A percentile compares a stretch with the other conserved stretches of the same genome.
Conservation (phyloP, 352 stramenopile genomes). For the Pythium utonaiense region DNA sequence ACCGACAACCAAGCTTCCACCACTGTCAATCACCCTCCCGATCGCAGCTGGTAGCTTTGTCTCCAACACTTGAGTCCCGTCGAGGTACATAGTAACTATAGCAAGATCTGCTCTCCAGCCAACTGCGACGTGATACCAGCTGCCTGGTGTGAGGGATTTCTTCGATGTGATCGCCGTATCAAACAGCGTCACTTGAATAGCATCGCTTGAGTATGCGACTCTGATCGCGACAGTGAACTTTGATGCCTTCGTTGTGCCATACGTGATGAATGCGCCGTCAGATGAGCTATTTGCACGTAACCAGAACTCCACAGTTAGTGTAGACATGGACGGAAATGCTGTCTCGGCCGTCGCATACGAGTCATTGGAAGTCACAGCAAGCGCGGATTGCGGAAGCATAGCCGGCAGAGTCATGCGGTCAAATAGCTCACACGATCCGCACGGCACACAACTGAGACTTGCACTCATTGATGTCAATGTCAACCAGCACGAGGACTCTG, state of each 20-base stretch:
- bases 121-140: slow-evolving; percentile 28
- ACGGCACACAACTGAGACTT: slow-evolving; percentile 4
- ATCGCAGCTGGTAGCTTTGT: neutral
- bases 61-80: slow-evolving; percentile 14
- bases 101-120: slow-evolving; percentile 15
- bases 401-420: slow-evolving; percentile 4
- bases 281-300: slow-evolving; percentile 9
- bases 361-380: slow-evolving; percentile 3
- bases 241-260: slow-evolving; percentile 9
- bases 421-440: slow-evolving; percentile 16
- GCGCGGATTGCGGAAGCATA: neutral
- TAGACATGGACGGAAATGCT: slow-evolving; percentile 3
- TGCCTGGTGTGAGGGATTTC: neutral
- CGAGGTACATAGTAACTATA: slow-evolving; percentile 13
- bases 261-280: slow-evolving; percentile 30
- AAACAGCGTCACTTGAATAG: slow-evolving; percentile 23
- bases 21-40: slow-evolving; percentile 12
- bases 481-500: slow-evolving; percentile 16
- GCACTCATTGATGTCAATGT: neutral
- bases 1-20: slow-evolving; percentile 32
- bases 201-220: slow-evolving; percentile 18
- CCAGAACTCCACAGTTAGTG: slow-evolving; percentile 31
- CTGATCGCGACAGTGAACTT: slow-evolving; percentile 11
- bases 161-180: slow-evolving; percentile 22
- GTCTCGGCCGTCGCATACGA: slow-evolving; percentile 19